Conservation (phyloP, 2,329 filamentous ascomycete genomes). For the Neonectria sp. region DNA sequence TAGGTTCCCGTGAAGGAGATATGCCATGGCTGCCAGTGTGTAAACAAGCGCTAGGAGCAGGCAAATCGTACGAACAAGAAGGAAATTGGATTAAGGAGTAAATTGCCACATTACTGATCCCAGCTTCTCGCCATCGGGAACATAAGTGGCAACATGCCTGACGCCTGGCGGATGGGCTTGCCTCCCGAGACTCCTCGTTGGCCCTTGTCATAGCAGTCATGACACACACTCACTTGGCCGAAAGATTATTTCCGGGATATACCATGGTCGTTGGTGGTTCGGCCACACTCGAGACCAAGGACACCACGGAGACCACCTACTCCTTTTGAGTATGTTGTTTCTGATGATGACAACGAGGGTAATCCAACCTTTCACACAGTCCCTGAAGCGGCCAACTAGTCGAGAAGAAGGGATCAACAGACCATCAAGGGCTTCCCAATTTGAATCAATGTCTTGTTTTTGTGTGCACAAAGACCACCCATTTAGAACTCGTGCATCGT, state of each 20-base stretch:
- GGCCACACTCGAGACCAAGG: neutral
- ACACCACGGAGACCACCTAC: neutral
- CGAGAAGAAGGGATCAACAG: neutral
- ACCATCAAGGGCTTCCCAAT: neutral
- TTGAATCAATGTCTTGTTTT: constrained; percentile 19
- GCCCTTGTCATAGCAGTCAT: neutral
- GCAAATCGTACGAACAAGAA: neutral
- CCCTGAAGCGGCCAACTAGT: neutral
- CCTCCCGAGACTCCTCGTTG: neutral
- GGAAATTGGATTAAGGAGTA: neutral
- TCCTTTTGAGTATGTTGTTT: neutral
- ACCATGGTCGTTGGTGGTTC: too few relatives aligned
- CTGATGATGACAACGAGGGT: neutral
- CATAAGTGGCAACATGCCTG: neutral
- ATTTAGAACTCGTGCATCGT: constrained; percentile 11
- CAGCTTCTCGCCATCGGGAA: constrained; percentile 13
- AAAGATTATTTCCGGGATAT: neutral
- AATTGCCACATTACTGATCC: neutral
- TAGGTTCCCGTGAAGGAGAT: neutral
- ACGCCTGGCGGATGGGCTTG: neutral
- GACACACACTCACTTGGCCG: neutral
- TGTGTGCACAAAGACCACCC: constrained; percentile 1
- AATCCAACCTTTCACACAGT: neutral
- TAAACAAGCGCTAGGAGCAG: neutral
- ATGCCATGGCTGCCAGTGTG: neutral